Evolutionary conservation across 2,329 filamentous ascomycete genomes (phyloP), one percentile per base, ranked within the genome.

Genomic region (Metarhizium rileyi): DNA sequence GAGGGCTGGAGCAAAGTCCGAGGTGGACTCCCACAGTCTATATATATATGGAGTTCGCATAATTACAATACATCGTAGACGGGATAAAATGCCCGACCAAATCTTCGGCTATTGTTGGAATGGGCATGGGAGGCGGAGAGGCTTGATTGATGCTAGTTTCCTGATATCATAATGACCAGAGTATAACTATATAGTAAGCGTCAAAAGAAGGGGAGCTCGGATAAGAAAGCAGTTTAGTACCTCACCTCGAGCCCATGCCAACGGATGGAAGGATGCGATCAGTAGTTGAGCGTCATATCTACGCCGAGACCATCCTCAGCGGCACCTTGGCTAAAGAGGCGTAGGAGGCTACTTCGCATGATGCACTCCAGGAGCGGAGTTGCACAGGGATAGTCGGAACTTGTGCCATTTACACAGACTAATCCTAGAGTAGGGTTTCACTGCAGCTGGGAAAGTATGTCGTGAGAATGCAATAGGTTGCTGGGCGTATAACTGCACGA

Each of bases 11-110:
- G n/a, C 5, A 12, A 48, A 25, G 14, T 40, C 51, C 18, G 12
- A 22, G 26, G 26, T 18, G 20, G 35, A 49, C n/a, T 40, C 44
- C 46, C 47, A 10, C 48, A 25, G 47, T 52, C 52, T 4, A 53
- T 38, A 35, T 50, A 49, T 6, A 53, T 50, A 49, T 6, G 52
- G 52, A 5, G 52, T 53, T 25, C 50, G 49, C 23, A 52, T 44
- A 18, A n/a, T n/a, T n/a, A n/a, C 49, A 46, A 41, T 53, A 53
- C 5, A 53, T 20, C 44, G 52, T 18, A 3, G n/a, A 23, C 23
- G 22, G 49, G 44, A 26, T 52, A 49, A 12, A 51, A 46, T 2
- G 49, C 42, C 20, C 43, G 9, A 47, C 43, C n/a, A 53, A 40
- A 27, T 53, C 49, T 27, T 42, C 33, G 10, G 47, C 36, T 14